These are phyloP conservation scores for Batkoa obscura DNA, from an alignment of 371 early-diverging fungal genomes.

Conservation along the genomic window DNA sequence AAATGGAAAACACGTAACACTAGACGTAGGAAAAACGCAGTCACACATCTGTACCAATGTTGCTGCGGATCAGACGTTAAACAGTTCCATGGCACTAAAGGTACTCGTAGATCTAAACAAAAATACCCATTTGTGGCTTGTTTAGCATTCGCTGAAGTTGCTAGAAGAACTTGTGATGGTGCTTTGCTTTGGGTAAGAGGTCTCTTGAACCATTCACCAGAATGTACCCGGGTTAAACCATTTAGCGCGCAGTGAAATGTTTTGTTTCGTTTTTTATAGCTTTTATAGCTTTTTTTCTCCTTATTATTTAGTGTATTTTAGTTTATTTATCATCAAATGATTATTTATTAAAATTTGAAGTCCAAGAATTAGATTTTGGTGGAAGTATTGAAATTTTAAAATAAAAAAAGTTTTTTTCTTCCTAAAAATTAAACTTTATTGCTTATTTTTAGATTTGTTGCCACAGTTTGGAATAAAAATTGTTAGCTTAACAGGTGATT, in stretches of 20 bases:
- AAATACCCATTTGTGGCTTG: constrained; percentile 5
- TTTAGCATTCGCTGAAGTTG: constrained; percentile 5
- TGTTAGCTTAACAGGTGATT: too few species aligned
- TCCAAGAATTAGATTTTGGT: too few species aligned
- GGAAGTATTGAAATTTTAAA: too few species aligned
- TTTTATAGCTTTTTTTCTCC: background rate
- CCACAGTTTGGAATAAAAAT: too few species aligned
- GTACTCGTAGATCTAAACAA: constrained; percentile 2
- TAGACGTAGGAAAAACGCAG: background rate
- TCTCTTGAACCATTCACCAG: background rate
- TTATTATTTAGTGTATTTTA: too few species aligned
- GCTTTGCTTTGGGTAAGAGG: constrained; percentile 2
- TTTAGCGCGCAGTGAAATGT: background rate
- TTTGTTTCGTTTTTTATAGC: background rate
- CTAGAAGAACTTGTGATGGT: background rate
- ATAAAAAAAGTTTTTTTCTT: too few species aligned
- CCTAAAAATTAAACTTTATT: too few species aligned
- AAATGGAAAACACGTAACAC: constrained; percentile 7
- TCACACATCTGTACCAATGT: constrained; percentile 5
- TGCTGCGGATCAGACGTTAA: constrained; percentile 4
- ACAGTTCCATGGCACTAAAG: constrained; percentile 5
- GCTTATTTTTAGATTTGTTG: too few species aligned
- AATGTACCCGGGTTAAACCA: background rate
- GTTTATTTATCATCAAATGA: too few species aligned
- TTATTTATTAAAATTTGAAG: too few species aligned